phyloP scores from a whole-genome alignment of 106 monocot species.

The Gastrodia elata region DNA sequence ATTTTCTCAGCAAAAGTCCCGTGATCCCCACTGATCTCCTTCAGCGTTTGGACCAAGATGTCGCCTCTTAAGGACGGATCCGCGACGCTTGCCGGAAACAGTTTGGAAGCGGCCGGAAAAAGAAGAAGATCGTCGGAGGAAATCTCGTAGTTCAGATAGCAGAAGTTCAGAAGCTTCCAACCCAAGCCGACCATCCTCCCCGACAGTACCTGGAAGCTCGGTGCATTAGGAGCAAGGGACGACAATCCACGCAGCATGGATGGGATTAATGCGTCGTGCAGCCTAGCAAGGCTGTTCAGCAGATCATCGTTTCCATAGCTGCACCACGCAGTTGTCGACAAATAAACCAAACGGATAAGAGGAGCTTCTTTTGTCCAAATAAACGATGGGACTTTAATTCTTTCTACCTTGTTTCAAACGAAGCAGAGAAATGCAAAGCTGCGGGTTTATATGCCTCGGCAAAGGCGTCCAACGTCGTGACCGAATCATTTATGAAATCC shows the following conservation, averaged over 20 bases:
- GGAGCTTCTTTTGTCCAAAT: neutral
- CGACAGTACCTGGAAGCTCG: slow-evolving; percentile 53
- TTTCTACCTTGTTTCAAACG: slow-evolving; percentile 71
- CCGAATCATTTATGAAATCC: slow-evolving; percentile 93
- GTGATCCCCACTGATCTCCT: slow-evolving; percentile 36
- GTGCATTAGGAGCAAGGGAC: slow-evolving; percentile 24
- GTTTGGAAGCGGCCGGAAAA: slow-evolving; percentile 29
- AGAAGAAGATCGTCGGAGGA: slow-evolving; percentile 32
- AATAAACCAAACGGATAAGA: neutral
- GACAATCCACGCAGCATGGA: slow-evolving; percentile 46
- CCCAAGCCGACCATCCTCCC: slow-evolving; percentile 65
- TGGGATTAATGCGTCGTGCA: slow-evolving; percentile 79
- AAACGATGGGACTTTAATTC: no score
- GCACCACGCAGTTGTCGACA: slow-evolving; percentile 15
- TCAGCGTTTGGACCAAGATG: slow-evolving; percentile 67
- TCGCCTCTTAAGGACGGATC: slow-evolving; percentile 86
- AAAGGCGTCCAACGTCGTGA: slow-evolving; percentile 83
- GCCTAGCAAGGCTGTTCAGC: slow-evolving; percentile 44
- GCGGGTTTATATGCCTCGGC: slow-evolving; percentile 60
- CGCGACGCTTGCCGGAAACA: slow-evolving; percentile 72
- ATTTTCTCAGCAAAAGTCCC: slow-evolving; percentile 46
- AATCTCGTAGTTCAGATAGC: slow-evolving; percentile 55
- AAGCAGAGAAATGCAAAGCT: slow-evolving; percentile 42
- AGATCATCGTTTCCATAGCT: slow-evolving; percentile 66
- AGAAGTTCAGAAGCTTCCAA: slow-evolving; percentile 69